phyloP scores from a whole-genome alignment of 768 basidiomycete genomes.

The Lentinula edodes region DNA sequence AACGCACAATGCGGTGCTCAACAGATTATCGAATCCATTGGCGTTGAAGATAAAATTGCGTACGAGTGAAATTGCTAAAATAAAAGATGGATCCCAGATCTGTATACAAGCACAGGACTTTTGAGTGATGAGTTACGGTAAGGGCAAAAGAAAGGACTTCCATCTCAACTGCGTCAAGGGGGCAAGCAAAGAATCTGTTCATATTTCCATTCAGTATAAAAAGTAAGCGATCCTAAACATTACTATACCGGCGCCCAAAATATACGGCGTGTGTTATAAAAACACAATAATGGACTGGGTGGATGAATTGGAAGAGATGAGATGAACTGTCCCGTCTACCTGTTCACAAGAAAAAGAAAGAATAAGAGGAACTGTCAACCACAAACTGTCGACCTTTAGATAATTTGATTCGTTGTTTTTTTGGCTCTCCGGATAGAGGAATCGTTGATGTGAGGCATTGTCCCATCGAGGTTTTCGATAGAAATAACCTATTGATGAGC shows the following conservation, averaged over 20 bases:
- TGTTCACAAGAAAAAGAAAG: conserved; percentile 4
- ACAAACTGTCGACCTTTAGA: background rate
- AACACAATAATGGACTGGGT: background rate
- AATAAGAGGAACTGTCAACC: conserved; percentile 2
- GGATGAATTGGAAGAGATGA: background rate
- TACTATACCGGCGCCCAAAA: conserved; percentile 5
- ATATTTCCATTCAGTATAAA: conserved; percentile 5
- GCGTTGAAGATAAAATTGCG: too few species aligned
- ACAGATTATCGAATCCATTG: too few species aligned
- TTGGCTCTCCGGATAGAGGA: background rate
- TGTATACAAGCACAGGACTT: too few species aligned
- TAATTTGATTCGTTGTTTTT: background rate
- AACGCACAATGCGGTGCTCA: too few species aligned
- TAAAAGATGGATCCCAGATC: too few species aligned
- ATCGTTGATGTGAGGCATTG: background rate
- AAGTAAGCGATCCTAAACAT: background rate
- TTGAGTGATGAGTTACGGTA: too few species aligned
- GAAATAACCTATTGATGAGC: conserved; percentile 61
- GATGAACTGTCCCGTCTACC: background rate
- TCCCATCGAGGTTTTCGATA: background rate
- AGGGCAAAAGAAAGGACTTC: background rate
- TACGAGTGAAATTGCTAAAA: too few species aligned
- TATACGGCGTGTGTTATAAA: background rate
- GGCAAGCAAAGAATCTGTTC: conserved; percentile 2
- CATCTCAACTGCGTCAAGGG: background rate